Evolutionary conservation across 805 yeast species (phyloP), one percentile per base, ranked within the genome.

Genomic region (Jamesozyma lodderae): DNA sequence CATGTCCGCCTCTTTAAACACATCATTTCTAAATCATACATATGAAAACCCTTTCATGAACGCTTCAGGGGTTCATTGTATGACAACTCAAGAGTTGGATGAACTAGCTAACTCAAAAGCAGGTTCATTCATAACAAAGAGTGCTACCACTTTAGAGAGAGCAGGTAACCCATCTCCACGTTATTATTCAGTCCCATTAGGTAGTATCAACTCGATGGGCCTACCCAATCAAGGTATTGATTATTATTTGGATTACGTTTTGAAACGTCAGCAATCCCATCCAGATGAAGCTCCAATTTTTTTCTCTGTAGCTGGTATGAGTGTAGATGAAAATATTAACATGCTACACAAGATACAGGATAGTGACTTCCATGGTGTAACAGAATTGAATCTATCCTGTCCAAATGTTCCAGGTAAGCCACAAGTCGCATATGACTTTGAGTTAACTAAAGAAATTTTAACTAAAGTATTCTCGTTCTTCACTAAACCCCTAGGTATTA

Each of bases 361-460:
- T 6, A 50, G 55, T 36, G 51, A 43, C 3, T 56, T 49, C 29
- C 36, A 44, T 24, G 61, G 60, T 24, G 37, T 52, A 21, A 52
- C 58, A 2, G 61, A 56, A 38, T 38, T 56, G 18, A 55, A 56
- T 37, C 31, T 55, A 25, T 56, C 61, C 3, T 56, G 59, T 40
- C 61, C 61, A n/a, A 56, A 56, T 31, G 59, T 56, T n/a, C 59
- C 59, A 15, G 61, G 61, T 28, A 53, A 56, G 36, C 61, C 59
- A 33, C 60, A 56, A 40, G 53, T 56, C 23, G 61, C 58, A 4
- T 56, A 56, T 33, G 59, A 56, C 40, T 56, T 52, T 37, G 58
- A 53, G 15, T 36, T 51, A 20, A 51, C 59, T 4, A 36, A 46
- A 23, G 49, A 48, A 39, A 52, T 51, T 23, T 33, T 56, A 33